Base-by-base conservation (phyloP, 352 stramenopile genomes). In the Phytophthora lateralis region DNA sequence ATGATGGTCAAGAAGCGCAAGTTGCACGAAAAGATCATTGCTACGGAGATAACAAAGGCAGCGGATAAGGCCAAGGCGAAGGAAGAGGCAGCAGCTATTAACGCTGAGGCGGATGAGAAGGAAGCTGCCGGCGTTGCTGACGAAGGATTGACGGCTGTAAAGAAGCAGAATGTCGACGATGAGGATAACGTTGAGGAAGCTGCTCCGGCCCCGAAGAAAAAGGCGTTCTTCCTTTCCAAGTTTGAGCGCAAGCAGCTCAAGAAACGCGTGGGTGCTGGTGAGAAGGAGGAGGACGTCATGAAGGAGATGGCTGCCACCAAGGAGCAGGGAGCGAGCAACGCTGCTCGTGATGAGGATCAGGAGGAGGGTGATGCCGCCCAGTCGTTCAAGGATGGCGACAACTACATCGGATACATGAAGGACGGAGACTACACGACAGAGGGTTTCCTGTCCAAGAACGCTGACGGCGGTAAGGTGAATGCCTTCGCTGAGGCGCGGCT, bases 191-290 rank as follows among this genome's bases (percentile, higher is more conserved):
- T 24, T 0, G 63, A 61, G 18, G 43, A 55, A 38, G 38, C 15
- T n/a, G 52, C 38, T 29, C 12, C 32, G 6, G 48, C 29, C 0
- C 55, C 49, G 42, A 76, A 73, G 50, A 88, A 89, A 65, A 87
- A 89, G 50, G 91, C 95, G 29, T 71, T 89, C 7, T 96, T 93
- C 54, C 58, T 99, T 29, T 98, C 94, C 30, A 98, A 98, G 59
- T 91, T 93, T 34, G 92, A 98, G 62, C 86, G 96, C n/a, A 97
- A 97, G 58, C 82, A 93, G 58, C 69, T 98, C 27, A 98, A 98
- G 71, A 98, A 98, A 59, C 82, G 85, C 39, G 67, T 94, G 12
- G 79, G 73, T 26, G 77, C 74, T 21, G 85, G 86, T 37, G 86
- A 90, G 50, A 89, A 86, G 55, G 81, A 91, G 29, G 79, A 78